Conservation (phyloP, 331 rosid genomes). For the Malus hybrid region DNA sequence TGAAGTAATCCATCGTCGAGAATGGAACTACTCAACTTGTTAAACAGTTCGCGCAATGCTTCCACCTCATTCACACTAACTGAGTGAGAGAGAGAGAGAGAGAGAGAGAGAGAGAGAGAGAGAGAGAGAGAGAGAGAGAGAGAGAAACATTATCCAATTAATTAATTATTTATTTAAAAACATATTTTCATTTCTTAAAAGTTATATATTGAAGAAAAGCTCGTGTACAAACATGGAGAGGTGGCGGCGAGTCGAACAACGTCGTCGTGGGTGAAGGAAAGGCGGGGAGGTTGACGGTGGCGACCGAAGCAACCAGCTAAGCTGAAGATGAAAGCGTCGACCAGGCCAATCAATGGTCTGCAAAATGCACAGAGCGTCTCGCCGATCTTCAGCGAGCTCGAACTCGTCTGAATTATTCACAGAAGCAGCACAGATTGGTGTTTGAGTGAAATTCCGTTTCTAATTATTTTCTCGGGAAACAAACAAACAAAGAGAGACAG, state of each 20-base stretch:
- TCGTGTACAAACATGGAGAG: conserved; percentile 44
- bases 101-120: background rate
- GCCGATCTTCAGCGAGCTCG: conserved; percentile 33
- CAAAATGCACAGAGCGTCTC: conserved; percentile 31
- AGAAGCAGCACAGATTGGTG: background rate
- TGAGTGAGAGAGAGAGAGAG: background rate
- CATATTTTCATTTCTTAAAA: background rate
- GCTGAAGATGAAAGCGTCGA: conserved; percentile 26
- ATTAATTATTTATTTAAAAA: background rate
- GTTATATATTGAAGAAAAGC: background rate
- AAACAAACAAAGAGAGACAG: background rate
- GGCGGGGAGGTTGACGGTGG: conserved; percentile 2
- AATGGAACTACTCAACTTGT: conserved; percentile 54
- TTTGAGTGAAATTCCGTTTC: background rate
- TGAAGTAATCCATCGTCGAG: conserved; percentile 64
- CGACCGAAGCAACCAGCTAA: conserved; percentile 40
- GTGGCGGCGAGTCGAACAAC: conserved; percentile 40
- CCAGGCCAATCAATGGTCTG: conserved; percentile 33
- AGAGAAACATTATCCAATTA: background rate
- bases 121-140: too few relatives aligned
- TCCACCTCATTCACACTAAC: conserved; percentile 69
- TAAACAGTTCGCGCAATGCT: conserved; percentile 60
- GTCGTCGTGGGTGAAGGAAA: conserved; percentile 19
- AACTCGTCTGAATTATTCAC: background rate
- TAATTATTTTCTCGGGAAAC: background rate